Conservation (phyloP, 371 early-diverging fungal species). For the Mucor velutinosus region DNA sequence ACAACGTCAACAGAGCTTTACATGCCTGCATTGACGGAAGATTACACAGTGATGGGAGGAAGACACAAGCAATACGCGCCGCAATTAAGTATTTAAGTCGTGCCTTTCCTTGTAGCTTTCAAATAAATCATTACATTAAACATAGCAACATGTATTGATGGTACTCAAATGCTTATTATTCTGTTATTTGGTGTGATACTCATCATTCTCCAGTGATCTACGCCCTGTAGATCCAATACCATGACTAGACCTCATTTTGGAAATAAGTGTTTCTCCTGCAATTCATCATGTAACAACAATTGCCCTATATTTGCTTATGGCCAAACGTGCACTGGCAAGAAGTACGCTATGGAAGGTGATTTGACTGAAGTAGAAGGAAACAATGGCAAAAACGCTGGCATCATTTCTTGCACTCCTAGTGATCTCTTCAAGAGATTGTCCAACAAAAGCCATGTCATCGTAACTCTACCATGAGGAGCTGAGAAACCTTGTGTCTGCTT, state of each 20-base stretch:
- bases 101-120: background rate
- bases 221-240: no score
- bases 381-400: conserved; percentile 61
- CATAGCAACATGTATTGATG: background rate
- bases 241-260: no score
- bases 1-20: background rate
- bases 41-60: background rate
- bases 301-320: conserved; percentile 97
- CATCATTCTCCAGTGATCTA: no score
- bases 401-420: conserved; percentile 88
- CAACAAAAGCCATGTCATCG: conserved; percentile 62
- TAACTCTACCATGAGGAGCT: conserved; percentile 98
- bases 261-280: no score
- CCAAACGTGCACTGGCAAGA: conserved; percentile 93
- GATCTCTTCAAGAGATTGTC: conserved; percentile 79
- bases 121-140: no score
- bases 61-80: background rate
- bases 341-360: conserved; percentile 88
- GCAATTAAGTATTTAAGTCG: background rate
- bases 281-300: conserved; percentile 66
- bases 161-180: background rate
- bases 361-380: conserved; percentile 48
- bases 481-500: conserved; percentile 78
- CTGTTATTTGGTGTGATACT: no score
- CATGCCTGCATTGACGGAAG: background rate